These are phyloP conservation scores for Cyberlindnera mycetangii DNA, from an alignment of 805 yeast genomes.

Conservation along the genomic window DNA sequence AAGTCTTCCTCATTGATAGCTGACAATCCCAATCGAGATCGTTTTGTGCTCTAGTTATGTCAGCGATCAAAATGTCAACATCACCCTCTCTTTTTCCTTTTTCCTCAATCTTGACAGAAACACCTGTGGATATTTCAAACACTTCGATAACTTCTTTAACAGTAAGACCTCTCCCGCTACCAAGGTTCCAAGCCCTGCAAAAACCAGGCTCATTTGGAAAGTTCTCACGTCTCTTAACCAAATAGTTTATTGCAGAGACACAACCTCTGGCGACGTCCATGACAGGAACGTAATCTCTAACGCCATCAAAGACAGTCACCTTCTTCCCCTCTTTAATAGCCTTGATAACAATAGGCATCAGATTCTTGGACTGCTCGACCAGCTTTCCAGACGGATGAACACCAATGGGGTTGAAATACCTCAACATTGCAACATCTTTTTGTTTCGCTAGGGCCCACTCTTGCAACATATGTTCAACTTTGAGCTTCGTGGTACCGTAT, in stretches of 20 bases:
- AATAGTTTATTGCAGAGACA: conserved; percentile 62
- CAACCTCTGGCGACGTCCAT: conserved; percentile 79
- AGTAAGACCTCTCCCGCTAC: conserved; percentile 78
- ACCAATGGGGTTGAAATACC: conserved; percentile 84
- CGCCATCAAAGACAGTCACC: conserved; percentile 70
- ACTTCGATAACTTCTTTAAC: conserved; percentile 69
- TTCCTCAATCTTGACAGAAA: conserved; percentile 61
- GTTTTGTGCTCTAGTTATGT: conserved; percentile 58
- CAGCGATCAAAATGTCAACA: conserved; percentile 71
- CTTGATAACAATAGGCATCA: conserved; percentile 56
- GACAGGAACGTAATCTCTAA: conserved; percentile 79
- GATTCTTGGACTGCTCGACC: conserved; percentile 82
- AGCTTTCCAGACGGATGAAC: conserved; percentile 79
- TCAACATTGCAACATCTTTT: conserved; percentile 49
- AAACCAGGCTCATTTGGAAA: conserved; percentile 37
- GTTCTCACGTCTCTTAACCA: conserved; percentile 30
- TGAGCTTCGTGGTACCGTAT: conserved; percentile 68
- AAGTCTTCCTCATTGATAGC: conserved; percentile 56
- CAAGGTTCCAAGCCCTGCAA: conserved; percentile 78
- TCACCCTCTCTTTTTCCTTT: conserved; percentile 72
- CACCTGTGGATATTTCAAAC: conserved; percentile 63
- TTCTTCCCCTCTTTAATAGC: conserved; percentile 44
- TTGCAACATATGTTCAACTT: conserved; percentile 48
- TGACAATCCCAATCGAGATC: conserved; percentile 68
- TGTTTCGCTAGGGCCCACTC: conserved; percentile 42